A percentile compares a stretch with the other conserved stretches of the same genome.
Conservation (phyloP, 1,284 basidiomycete genomes). For the Moesziomyces sp. region DNA sequence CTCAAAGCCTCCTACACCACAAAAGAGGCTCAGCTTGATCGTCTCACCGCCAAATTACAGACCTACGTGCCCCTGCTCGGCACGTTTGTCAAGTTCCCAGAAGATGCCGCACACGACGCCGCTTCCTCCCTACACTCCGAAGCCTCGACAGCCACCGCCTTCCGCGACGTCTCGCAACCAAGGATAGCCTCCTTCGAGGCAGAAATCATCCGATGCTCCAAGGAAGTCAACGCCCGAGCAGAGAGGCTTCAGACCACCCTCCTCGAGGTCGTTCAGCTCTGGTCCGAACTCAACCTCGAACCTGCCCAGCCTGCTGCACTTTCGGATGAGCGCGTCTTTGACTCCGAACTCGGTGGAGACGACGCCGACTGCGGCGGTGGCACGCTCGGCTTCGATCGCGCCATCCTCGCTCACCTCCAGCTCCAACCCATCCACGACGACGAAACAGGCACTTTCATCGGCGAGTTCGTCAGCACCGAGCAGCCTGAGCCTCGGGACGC, state of each 20-base stretch:
- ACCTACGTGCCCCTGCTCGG: conserved; percentile 47
- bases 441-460: conserved; percentile 39
- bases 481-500: conserved; percentile 21
- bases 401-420: conserved; percentile 54
- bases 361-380: conserved; percentile 35
- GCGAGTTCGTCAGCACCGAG: conserved; percentile 50
- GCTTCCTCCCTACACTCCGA: not conserved
- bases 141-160: conserved; percentile 1
- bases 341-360: conserved; percentile 11
- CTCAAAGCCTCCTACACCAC: conserved; percentile 35
- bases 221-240: conserved; percentile 48
- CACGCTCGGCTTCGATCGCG: conserved; percentile 45
- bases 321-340: conserved; percentile 42
- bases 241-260: conserved; percentile 51
- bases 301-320: conserved; percentile 35
- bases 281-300: conserved; percentile 59
- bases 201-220: conserved; percentile 53
- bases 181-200: conserved; percentile 44
- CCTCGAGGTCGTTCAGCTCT: conserved; percentile 59
- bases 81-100: conserved; percentile 38
- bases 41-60: conserved; percentile 33
- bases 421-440: conserved; percentile 49
- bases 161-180: conserved; percentile 46
- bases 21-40: conserved; percentile 38
- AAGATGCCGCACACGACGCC: conserved; percentile 8